These are phyloP conservation scores for Meripilus lineatus DNA, from an alignment of 1,284 basidiomycete genomes.

Conservation along the genomic window DNA sequence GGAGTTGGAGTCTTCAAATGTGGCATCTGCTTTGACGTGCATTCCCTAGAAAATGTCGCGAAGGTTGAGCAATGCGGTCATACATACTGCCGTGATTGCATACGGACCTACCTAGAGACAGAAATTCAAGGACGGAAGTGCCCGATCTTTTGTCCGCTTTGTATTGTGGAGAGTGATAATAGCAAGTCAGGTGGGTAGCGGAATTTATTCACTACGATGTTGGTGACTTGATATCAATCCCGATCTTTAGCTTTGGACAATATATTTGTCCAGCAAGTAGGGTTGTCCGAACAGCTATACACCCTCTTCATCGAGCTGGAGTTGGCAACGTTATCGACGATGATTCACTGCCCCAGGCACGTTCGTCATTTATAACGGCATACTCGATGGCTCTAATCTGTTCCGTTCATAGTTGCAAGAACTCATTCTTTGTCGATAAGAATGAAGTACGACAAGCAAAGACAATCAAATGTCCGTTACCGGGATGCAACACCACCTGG, in stretches of 20 bases:
- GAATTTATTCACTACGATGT: neutral
- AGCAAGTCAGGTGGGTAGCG: slow-evolving; percentile 30
- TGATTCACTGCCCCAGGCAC: slow-evolving; percentile 48
- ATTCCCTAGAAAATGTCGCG: slow-evolving; percentile 41
- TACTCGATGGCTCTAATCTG: neutral
- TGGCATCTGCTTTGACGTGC: slow-evolving; percentile 51
- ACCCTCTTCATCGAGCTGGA: slow-evolving; percentile 49
- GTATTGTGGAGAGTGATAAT: slow-evolving; percentile 28
- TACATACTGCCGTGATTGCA: slow-evolving; percentile 51
- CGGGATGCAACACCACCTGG: slow-evolving; percentile 42
- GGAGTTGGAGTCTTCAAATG: slow-evolving; percentile 46
- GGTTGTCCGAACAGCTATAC: slow-evolving; percentile 43
- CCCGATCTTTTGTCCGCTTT: slow-evolving; percentile 58
- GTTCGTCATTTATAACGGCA: slow-evolving; percentile 8
- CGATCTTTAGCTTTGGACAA: slow-evolving; percentile 36
- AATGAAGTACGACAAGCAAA: slow-evolving; percentile 37
- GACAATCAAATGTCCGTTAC: slow-evolving; percentile 40
- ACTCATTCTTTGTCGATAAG: slow-evolving; percentile 44
- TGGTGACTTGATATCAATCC: neutral
- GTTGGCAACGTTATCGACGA: slow-evolving; percentile 44
- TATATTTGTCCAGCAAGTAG: slow-evolving; percentile 39
- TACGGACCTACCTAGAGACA: slow-evolving; percentile 37
- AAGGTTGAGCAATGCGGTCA: slow-evolving; percentile 45
- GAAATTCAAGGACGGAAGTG: slow-evolving; percentile 50
- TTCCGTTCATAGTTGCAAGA: slow-evolving; percentile 34